A percentile compares a stretch with the other conserved stretches of the same genome.
phyloP scores from a whole-genome alignment of 805 yeast species.

The Saccharomycopsis fibuligera region DNA sequence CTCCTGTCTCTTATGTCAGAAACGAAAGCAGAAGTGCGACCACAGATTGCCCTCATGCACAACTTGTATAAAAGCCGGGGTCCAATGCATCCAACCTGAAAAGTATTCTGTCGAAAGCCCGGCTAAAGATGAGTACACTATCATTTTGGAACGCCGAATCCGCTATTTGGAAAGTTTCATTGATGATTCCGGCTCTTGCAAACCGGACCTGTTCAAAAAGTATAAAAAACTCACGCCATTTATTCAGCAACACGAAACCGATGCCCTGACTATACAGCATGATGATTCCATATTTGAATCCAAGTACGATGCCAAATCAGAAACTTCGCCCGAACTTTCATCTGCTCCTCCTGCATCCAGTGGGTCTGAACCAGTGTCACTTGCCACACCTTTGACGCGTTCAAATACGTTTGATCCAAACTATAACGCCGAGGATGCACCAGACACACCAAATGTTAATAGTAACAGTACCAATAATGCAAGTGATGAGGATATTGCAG shows the following conservation, averaged over 20 bases:
- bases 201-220: conserved; percentile 25
- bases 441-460: conserved; percentile 6
- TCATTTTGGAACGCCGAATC: conserved; percentile 49
- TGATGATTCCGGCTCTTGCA: conserved; percentile 27
- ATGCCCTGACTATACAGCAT: neutral
- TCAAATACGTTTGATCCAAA: conserved; percentile 19
- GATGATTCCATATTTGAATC: conserved; percentile 3
- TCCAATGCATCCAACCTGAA: conserved; percentile 57
- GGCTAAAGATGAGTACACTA: conserved; percentile 51
- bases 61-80: conserved; percentile 58
- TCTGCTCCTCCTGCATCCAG: neutral
- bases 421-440: neutral
- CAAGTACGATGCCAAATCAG: neutral
- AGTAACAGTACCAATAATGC: neutral
- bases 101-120: conserved; percentile 42
- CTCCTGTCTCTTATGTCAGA: conserved; percentile 50
- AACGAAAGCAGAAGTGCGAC: conserved; percentile 59
- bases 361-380: neutral
- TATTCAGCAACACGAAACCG: conserved; percentile 11
- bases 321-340: neutral
- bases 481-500: conserved; percentile 1
- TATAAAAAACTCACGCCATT: conserved; percentile 35
- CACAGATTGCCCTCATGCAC: conserved; percentile 60
- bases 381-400: conserved; percentile 1
- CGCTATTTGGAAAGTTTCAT: conserved; percentile 44